Evolutionary conservation across 2,329 filamentous ascomycete species (phyloP).

Genomic region (Tolypocladium endophyticum): DNA sequence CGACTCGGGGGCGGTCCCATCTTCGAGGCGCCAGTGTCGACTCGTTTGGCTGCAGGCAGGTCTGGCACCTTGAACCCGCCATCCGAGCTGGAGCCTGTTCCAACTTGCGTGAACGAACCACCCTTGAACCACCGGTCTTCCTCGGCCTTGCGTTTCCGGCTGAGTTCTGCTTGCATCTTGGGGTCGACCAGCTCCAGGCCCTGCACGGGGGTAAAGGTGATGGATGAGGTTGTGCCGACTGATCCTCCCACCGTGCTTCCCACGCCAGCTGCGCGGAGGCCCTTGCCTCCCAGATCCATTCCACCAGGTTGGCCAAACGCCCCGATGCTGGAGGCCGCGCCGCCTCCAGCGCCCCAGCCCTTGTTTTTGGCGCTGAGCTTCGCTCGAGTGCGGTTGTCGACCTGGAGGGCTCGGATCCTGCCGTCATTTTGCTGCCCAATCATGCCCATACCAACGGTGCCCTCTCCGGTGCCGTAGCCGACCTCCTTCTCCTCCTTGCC

Average conservation of each 20-base stretch:
- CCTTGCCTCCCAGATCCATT: conserved; percentile 65
- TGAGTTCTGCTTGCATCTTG: conserved; percentile 78
- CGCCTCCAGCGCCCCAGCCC: conserved; percentile 66
- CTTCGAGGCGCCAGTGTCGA: conserved; percentile 27
- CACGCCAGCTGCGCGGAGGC: conserved; percentile 72
- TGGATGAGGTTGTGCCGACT: conserved; percentile 70
- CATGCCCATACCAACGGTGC: conserved; percentile 86
- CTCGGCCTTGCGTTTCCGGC: conserved; percentile 82
- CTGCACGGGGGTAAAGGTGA: conserved; percentile 91
- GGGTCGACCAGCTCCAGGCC: conserved; percentile 93
- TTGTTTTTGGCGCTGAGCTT: conserved; percentile 93
- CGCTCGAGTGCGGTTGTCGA: conserved; percentile 86
- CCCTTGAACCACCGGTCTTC: conserved; percentile 96
- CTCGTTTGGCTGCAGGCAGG: conserved; percentile 63
- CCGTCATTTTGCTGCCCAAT: conserved; percentile 82
- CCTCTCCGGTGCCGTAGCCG: conserved; percentile 78
- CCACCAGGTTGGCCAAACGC: conserved; percentile 60
- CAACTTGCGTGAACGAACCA: conserved; percentile 90
- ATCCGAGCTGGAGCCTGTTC: conserved; percentile 26
- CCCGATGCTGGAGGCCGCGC: conserved; percentile 70
- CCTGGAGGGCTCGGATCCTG: conserved; percentile 76
- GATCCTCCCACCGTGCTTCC: conserved; percentile 52
- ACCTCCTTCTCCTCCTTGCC: conserved; percentile 92
- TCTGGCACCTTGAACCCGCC: conserved; percentile 76
- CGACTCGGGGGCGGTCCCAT: conserved; percentile 24